These are phyloP conservation scores for Tricholoma sp. DNA, from an alignment of 768 basidiomycete species.

Conservation along the genomic window DNA sequence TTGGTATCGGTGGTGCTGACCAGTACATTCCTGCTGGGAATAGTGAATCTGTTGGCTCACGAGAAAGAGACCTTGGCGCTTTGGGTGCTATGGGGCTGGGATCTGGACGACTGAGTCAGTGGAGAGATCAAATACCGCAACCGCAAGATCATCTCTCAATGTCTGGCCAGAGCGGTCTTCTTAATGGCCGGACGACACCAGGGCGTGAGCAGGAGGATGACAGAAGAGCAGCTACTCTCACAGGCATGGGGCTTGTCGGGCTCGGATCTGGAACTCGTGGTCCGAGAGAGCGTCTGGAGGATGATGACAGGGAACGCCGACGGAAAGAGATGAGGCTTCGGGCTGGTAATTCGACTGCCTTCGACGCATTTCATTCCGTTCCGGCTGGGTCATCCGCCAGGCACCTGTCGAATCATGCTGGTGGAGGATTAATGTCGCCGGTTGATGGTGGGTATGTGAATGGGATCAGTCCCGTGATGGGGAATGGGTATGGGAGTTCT, in stretches of 20 bases:
- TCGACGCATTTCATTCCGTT: slow-evolving; percentile 77
- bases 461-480: slow-evolving; percentile 13
- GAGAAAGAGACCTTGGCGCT: slow-evolving; percentile 44
- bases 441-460: slow-evolving; percentile 9
- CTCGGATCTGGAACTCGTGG: slow-evolving; percentile 36
- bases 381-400: slow-evolving; percentile 29
- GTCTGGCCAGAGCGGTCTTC: background rate
- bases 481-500: slow-evolving; percentile 13
- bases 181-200: slow-evolving; percentile 12
- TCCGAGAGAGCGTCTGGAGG: slow-evolving; percentile 57
- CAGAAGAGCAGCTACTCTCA: slow-evolving; percentile 34
- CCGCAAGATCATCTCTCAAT: slow-evolving; percentile 13
- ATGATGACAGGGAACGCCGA: slow-evolving; percentile 51
- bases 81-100: slow-evolving; percentile 46
- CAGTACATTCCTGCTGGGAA: slow-evolving; percentile 9
- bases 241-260: slow-evolving; percentile 33
- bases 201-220: slow-evolving; percentile 39
- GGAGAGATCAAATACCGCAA: slow-evolving; percentile 27
- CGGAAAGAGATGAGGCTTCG: slow-evolving; percentile 44
- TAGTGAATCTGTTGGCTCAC: slow-evolving; percentile 26
- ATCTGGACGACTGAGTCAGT: slow-evolving; percentile 29
- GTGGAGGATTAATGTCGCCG: slow-evolving; percentile 13
- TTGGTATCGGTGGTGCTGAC: slow-evolving; percentile 23
- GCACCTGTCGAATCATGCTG: slow-evolving; percentile 27
- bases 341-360: slow-evolving; percentile 43